A percentile compares a stretch with the other conserved stretches of the same genome.
Evolutionary conservation across 1,284 basidiomycete genomes (phyloP).

Genomic region (Trichosporon inkin): DNA sequence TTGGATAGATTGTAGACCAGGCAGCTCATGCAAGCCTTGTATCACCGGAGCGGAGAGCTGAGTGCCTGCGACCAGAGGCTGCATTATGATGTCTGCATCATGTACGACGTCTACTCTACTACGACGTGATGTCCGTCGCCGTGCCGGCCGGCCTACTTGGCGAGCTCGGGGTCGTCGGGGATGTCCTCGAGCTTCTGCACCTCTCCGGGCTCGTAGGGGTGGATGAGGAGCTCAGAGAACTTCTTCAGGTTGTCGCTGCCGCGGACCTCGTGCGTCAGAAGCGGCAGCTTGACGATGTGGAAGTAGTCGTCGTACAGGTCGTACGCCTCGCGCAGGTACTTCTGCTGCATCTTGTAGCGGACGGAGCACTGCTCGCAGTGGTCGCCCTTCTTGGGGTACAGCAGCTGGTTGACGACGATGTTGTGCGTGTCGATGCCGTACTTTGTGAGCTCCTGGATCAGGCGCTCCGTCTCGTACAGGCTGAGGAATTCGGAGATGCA

Average conservation of each 20-base stretch:
- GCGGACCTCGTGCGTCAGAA: slow-evolving; percentile 94
- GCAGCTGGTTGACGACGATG: slow-evolving; percentile 95
- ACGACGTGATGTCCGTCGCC: too few relatives aligned
- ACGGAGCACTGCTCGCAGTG: slow-evolving; percentile 94
- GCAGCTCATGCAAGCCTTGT: not conserved
- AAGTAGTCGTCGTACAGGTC: slow-evolving; percentile 96
- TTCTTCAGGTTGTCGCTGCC: slow-evolving; percentile 87
- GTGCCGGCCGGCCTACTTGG: too few relatives aligned
- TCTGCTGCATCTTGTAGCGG: slow-evolving; percentile 95
- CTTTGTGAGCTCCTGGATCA: slow-evolving; percentile 90
- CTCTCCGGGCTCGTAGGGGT: slow-evolving; percentile 16
- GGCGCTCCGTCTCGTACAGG: slow-evolving; percentile 94
- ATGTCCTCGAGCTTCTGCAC: slow-evolving; percentile 5
- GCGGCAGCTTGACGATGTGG: slow-evolving; percentile 86
- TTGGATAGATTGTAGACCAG: not conserved
- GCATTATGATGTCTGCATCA: not conserved
- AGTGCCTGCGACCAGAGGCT: not conserved
- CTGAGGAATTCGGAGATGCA: slow-evolving; percentile 98
- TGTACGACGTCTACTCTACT: not conserved
- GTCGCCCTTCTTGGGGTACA: slow-evolving; percentile 85
- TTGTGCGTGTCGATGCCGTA: slow-evolving; percentile 99
- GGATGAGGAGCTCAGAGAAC: slow-evolving; percentile 61
- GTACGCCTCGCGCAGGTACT: slow-evolving; percentile 88
- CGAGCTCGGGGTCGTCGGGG: slow-evolving; percentile 1
- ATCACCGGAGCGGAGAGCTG: not conserved